phyloP scores from a whole-genome alignment of 371 early-diverging fungal species.

The Conidiobolus incongruus region DNA sequence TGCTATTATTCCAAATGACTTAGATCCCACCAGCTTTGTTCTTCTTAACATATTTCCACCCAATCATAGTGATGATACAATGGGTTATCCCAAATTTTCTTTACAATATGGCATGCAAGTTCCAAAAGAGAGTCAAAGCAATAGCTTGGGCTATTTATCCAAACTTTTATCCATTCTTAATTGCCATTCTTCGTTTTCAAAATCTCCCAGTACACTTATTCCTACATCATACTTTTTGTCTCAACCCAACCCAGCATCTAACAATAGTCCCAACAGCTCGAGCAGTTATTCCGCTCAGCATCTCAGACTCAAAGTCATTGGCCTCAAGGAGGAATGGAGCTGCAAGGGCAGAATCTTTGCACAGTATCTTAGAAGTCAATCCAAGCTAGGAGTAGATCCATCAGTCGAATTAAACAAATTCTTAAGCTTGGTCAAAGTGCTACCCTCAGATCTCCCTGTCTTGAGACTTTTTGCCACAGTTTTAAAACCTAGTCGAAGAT shows the following conservation, averaged over 20 bases:
- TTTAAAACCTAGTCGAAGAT: neutral
- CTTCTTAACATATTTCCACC: constrained; percentile 3
- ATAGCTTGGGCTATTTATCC: too few species aligned
- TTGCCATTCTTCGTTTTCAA: too few species aligned
- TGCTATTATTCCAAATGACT: constrained; percentile 5
- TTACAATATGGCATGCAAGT: too few species aligned
- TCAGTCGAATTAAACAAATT: neutral
- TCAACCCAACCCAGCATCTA: too few species aligned
- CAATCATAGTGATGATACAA: neutral
- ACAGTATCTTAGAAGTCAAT: neutral
- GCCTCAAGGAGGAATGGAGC: constrained; percentile 1
- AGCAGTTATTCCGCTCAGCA: neutral
- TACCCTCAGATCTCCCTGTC: neutral
- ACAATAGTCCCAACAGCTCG: neutral
- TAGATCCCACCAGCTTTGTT: constrained; percentile 2
- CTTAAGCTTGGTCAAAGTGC: neutral
- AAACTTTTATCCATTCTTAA: too few species aligned
- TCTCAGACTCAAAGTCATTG: neutral
- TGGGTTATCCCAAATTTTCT: too few species aligned
- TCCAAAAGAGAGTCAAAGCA: too few species aligned
- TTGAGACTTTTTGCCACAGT: constrained; percentile 2
- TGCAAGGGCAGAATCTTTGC: constrained; percentile 3
- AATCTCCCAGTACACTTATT: too few species aligned
- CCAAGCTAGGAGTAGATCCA: neutral
- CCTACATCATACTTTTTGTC: too few species aligned